These are phyloP conservation scores for Corchorus capsularis DNA, from an alignment of 345 rosid genomes.

Conservation along the genomic window DNA sequence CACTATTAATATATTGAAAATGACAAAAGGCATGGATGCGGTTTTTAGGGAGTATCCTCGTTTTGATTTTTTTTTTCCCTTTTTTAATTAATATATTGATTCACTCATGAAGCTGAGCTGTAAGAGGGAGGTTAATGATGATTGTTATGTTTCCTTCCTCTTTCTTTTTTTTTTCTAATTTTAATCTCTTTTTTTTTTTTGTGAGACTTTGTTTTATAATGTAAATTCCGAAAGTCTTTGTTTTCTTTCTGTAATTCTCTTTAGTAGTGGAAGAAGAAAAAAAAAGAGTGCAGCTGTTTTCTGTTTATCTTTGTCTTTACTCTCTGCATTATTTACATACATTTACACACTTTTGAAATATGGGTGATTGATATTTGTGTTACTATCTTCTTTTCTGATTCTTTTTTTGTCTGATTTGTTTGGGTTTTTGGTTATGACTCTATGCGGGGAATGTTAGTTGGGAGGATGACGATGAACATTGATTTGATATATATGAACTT, in stretches of 20 bases:
- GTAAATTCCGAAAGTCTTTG: neutral
- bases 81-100: slow-evolving; percentile 18
- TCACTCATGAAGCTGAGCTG: slow-evolving; percentile 34
- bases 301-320: neutral
- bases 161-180: neutral
- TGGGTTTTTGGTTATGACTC: no score
- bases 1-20: neutral
- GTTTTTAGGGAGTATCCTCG: slow-evolving; percentile 64
- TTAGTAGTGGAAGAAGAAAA: neutral
- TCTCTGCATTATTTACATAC: neutral
- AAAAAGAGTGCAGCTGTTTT: neutral
- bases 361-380: neutral
- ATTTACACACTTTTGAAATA: neutral
- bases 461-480: no score
- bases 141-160: slow-evolving; percentile 13
- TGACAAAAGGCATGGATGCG: slow-evolving; percentile 51
- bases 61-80: slow-evolving; percentile 26
- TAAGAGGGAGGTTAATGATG: slow-evolving; percentile 29
- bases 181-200: neutral
- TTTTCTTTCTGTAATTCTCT: neutral
- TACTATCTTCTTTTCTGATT: no score
- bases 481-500: neutral
- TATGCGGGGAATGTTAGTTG: neutral
- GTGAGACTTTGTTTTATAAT: neutral
- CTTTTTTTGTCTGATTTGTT: no score